Base-by-base conservation (phyloP, 306 rosid genomes). In the Dalbergia cultrata region DNA sequence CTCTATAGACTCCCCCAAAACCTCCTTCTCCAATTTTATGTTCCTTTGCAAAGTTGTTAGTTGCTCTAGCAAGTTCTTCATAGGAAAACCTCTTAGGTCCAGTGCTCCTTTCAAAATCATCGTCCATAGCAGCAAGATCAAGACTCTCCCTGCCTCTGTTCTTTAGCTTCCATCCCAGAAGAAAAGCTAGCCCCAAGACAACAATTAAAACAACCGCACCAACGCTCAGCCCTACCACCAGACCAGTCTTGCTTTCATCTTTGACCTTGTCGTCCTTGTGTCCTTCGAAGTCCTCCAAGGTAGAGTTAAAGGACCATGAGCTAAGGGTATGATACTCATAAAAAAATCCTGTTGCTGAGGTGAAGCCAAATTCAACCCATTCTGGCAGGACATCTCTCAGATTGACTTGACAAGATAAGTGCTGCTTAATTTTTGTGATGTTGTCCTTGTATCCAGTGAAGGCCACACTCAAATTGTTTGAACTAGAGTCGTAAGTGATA, bases 1-100 rank as follows among this genome's bases (percentile, higher is more conserved):
- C 74, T 63, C 21, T 80, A 39, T 80, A 80, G n/a, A 80, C 79
- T n/a, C 73, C 78, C 13, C 79, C 83, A 52, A 80, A 80, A 8
- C 79, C 83, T 39, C 83, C 83, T 35, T 80, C 59, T 7, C 83
- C 83, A 10, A 80, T 71, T 17, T 80, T 80, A 0, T 58, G 44
- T 11, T 53, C 74, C n/a, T 80, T 52, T 39, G 79, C 58, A 72
- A 80, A 80, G 35, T 72, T 52, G 44, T 52, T 63, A 3, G 83
- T 80, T 1, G 79, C 83, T n/a, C 21, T 45, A 10, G 9, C 53
- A 35, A 76, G 70, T 21, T 68, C 52, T 1, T 37, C 8, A 18
- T 69, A 82, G 56, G 77, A 37, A 69, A 69, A 70, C 58, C 45
- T 52, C 76, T 33, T 75, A 11, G 72, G 68, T 17, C 80, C 76